Base-by-base conservation (phyloP, 345 rosid species). In the Rhizophora mangle region DNA sequence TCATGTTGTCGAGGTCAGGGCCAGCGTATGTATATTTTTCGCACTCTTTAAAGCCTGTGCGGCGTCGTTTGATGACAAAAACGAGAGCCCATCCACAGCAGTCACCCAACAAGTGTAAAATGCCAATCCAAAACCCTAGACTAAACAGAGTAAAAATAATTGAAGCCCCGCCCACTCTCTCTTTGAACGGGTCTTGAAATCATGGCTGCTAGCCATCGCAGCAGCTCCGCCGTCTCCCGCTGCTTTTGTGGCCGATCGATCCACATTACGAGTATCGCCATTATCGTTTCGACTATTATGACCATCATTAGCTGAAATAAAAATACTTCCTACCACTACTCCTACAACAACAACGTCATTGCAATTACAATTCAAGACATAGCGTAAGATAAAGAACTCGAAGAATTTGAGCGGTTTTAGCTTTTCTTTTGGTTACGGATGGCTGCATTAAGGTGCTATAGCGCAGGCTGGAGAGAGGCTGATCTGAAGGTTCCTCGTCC, bases 361-460 rank as follows among this genome's bases (percentile, higher is more conserved):
- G 46, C 46, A 39, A 11, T 39, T 39, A 39, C 46, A 9, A 9
- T 39, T 39, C 13, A 39, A 39, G 46, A 39, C 3, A 13, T 43
- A 13, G 49, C 3, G 49, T 43, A 15, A 13, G 16, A 15, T 43
- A 13, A 13, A 4, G 49, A 43, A 43, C 46, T 39, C 46, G 11
- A 10, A 39, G 46, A 5, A 30, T 39, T 39, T 10, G 15, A 9
- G 46, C 46, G 5, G 49, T 15, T 43, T 43, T 43, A 43, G 18
- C 19, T 3, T 39, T 7, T 34, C 1, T 34, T 34, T 13, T 0
- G 1, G 32, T 64, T 1, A 53, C 54, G 74, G 46, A 82, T 86
- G 93, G 77, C 73, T 53, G 69, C 75, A 55, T 76, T 88, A 76
- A 82, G 72, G 75, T 29, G 82, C 73, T 77, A 24, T 68, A 67